A percentile compares a stretch with the other conserved stretches of the same genome.
phyloP scores from a whole-genome alignment of 2,329 filamentous ascomycete species.

The Colletotrichum sp. region DNA sequence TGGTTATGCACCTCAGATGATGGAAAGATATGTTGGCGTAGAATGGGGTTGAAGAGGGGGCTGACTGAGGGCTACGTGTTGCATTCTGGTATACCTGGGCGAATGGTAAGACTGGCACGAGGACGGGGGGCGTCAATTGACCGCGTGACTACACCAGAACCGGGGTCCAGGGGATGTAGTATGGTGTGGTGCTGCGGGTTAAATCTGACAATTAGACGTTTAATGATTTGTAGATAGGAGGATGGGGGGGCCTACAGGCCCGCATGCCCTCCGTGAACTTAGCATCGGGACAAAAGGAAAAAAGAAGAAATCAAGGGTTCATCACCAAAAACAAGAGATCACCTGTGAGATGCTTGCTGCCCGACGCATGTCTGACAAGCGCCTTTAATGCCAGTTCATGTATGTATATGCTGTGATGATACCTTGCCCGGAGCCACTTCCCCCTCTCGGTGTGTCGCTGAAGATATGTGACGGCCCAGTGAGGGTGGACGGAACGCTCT shows the following conservation, averaged over 20 bases:
- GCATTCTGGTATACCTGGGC: neutral
- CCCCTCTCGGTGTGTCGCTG: neutral
- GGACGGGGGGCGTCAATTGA: neutral
- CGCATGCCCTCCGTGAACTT: neutral
- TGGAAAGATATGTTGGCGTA: neutral
- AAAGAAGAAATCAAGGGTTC: neutral
- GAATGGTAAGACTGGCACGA: neutral
- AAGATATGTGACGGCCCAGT: constrained; percentile 15
- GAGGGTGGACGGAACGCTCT: neutral
- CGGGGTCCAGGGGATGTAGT: neutral
- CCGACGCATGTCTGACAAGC: constrained; percentile 15
- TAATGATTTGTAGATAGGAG: neutral
- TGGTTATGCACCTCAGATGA: constrained; percentile 82
- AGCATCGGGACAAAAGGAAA: neutral
- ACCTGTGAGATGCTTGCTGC: constrained; percentile 4
- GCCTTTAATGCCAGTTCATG: neutral
- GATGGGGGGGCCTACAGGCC: neutral
- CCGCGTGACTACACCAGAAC: neutral
- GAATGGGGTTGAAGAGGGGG: neutral
- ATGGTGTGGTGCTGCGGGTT: neutral
- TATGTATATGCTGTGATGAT: neutral
- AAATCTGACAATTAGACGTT: neutral
- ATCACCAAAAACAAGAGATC: neutral
- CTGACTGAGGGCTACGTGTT: neutral
- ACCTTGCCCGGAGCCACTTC: neutral